Evolutionary conservation across 805 yeast species (phyloP), one percentile per base, ranked within the genome.

Genomic region (Starmerella vaccinii): DNA sequence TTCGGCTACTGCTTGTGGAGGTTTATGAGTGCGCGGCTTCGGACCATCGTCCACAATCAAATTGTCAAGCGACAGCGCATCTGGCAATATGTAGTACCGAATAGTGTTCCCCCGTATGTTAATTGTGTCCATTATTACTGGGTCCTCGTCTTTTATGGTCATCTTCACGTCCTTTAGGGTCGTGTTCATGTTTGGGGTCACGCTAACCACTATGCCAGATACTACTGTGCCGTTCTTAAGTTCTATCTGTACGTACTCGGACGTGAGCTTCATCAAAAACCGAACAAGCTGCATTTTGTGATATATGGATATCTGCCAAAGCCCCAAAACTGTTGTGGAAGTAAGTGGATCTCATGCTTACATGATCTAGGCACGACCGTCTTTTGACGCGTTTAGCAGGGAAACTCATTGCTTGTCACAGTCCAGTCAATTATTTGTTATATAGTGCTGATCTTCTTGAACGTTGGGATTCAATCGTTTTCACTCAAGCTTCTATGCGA

Each of bases 131-230:
- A 88, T 69, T 12, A 76, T 67, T 35, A 79, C 74, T 0, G 94
- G 83, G 49, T 79, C 84, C 50, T 84, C 78, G 62, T 80, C 75
- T 49, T 76, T 77, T 40, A 84, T 74, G 2, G 89, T 80, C 76
- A 90, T 79, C 59, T 81, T 84, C 44, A 85, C 90, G 57, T 83
- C 84, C 59, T 83, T 80, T 54, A 89, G 66, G 4, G 86, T 79
- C 41, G 89, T 80, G 66, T 89, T 89, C 97, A 89, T 89, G 55
- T 84, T 76, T 24, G 96, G 95, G 2, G 95, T 74, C 37, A 92
- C 95, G 6, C 88, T 78, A 37, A 83, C 78, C 23, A 90, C 71
- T 13, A 89, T 84, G 0, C 97, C 97, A 60, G 84, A 77, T 5
- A 90, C 77, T 5, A 85, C 75, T 4, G 90, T 84, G 10, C 97